Evolutionary conservation across 257 asterid species (phyloP).

Genomic region (Solanum rostratum): DNA sequence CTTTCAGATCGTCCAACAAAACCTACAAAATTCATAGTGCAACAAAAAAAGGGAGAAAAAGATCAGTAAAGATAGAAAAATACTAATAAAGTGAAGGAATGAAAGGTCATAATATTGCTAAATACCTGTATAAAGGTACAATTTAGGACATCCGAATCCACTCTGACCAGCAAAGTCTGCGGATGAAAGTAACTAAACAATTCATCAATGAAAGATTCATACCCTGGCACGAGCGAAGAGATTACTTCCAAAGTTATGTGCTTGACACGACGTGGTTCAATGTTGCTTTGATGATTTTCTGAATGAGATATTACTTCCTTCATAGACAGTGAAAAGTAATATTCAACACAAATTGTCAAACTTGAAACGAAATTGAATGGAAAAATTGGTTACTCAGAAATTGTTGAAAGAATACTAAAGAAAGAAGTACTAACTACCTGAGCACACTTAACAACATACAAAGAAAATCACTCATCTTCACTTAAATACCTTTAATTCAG

Average conservation of each 20-base stretch:
- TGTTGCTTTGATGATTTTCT: neutral
- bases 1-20: neutral
- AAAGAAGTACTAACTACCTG: no score
- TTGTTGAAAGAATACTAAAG: no score
- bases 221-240: neutral
- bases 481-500: neutral
- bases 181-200: neutral
- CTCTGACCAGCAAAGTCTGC: neutral
- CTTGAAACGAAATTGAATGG: no score
- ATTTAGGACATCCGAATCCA: neutral
- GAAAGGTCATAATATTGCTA: neutral
- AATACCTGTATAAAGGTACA: neutral
- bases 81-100: neutral
- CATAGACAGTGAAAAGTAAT: no score
- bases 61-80: neutral
- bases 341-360: no score
- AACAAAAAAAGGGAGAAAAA: neutral
- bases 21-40: neutral
- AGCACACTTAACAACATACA: no score
- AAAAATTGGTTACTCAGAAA: no score
- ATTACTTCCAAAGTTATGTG: neutral
- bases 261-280: neutral
- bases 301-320: neutral
- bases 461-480: no score
- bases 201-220: neutral